These are phyloP conservation scores for Xanthoconium stramineum DNA, from an alignment of 768 basidiomycete species.

Conservation along the genomic window DNA sequence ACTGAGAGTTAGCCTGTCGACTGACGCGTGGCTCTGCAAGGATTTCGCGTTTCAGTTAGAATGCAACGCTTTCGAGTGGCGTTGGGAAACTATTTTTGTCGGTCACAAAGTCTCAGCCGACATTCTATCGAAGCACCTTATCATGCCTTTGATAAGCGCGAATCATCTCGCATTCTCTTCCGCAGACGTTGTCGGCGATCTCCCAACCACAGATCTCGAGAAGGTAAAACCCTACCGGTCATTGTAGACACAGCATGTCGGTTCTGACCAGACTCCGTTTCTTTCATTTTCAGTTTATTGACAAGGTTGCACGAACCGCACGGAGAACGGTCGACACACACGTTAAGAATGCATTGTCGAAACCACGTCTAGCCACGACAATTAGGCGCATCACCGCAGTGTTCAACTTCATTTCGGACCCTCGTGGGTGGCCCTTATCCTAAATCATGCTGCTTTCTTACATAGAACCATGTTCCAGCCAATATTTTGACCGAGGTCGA, in stretches of 20 bases:
- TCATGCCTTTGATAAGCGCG: conserved; percentile 70
- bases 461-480: conserved; percentile 39
- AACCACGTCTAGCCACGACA: conserved; percentile 63
- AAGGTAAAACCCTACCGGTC: conserved; percentile 42
- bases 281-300: conserved; percentile 48
- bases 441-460: conserved; percentile 4
- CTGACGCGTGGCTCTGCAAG: conserved; percentile 36
- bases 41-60: conserved; percentile 65
- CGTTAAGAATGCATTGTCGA: conserved; percentile 66
- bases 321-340: conserved; percentile 68
- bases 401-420: conserved; percentile 62
- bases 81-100: conserved; percentile 70
- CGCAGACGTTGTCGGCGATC: conserved; percentile 51
- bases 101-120: conserved; percentile 67
- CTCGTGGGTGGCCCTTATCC: conserved; percentile 48
- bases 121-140: conserved; percentile 73
- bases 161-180: conserved; percentile 67
- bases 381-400: conserved; percentile 70
- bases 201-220: conserved; percentile 59
- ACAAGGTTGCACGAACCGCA: conserved; percentile 67
- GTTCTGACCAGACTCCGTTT: conserved; percentile 5
- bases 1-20: conserved; percentile 1
- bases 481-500: conserved; percentile 45
- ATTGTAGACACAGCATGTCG: neutral
- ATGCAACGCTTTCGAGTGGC: conserved; percentile 65